Evolutionary conservation across 1,139 yeast genomes (phyloP).

Genomic region (Magnusiomyces sp.): DNA sequence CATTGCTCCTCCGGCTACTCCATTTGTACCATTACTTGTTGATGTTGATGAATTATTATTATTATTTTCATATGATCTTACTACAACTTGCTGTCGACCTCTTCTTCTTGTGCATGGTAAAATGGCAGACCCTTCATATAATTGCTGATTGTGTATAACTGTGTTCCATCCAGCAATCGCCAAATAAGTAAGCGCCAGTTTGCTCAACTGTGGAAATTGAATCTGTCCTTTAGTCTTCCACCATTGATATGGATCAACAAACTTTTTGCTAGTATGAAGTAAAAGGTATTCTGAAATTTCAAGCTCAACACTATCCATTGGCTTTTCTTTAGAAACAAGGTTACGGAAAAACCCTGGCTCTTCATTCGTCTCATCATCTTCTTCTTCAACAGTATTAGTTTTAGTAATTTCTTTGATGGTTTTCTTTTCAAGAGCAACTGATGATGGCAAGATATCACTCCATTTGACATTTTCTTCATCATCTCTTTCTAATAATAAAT

Average conservation of each 20-base stretch:
- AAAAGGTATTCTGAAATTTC: slow-evolving; percentile 14
- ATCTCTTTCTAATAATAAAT: too few species aligned
- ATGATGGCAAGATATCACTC: slow-evolving; percentile 5
- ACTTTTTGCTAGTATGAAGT: slow-evolving; percentile 10
- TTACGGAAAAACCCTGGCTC: slow-evolving; percentile 15
- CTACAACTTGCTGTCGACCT: slow-evolving; percentile 1
- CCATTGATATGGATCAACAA: slow-evolving; percentile 15
- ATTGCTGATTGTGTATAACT: slow-evolving; percentile 14
- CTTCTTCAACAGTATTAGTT: not conserved
- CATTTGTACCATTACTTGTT: too few species aligned
- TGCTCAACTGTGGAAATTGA: slow-evolving; percentile 11
- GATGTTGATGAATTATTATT: too few species aligned
- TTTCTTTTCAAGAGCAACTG: too few species aligned
- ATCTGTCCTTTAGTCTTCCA: slow-evolving; percentile 12
- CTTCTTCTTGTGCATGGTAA: slow-evolving; percentile 4
- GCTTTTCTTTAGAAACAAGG: slow-evolving; percentile 12
- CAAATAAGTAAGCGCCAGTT: slow-evolving; percentile 13
- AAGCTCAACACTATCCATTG: slow-evolving; percentile 9
- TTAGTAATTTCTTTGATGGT: too few species aligned
- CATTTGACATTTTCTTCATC: not conserved
- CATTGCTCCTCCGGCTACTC: slow-evolving; percentile 6
- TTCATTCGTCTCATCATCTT: not conserved
- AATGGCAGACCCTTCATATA: slow-evolving; percentile 15
- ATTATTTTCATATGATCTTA: too few species aligned
- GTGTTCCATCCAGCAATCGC: slow-evolving; percentile 16